Evolutionary conservation across 257 asterid genomes (phyloP).

Genomic region (Fraxinus cuspidata): DNA sequence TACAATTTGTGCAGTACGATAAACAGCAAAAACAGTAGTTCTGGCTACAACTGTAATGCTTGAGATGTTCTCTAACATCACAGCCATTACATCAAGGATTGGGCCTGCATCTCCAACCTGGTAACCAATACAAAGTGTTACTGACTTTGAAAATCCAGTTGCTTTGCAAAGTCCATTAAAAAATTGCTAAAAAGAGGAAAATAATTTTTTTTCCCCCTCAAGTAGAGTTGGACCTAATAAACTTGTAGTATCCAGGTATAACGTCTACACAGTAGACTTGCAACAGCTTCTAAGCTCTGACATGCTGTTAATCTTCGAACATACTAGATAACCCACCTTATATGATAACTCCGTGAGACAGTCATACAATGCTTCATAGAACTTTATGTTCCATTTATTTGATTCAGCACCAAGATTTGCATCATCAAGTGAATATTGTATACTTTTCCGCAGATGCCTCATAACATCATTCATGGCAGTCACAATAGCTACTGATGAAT

Average conservation of each 20-base stretch:
- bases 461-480: constrained; percentile 86
- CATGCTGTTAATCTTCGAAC: neutral
- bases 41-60: constrained; percentile 79
- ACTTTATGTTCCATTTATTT: constrained; percentile 69
- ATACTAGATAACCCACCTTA: constrained; percentile 49
- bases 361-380: constrained; percentile 79
- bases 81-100: constrained; percentile 89
- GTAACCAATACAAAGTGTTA: constrained; percentile 26
- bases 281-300: neutral
- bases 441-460: constrained; percentile 93
- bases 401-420: constrained; percentile 69
- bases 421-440: constrained; percentile 79
- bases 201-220: neutral
- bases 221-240: neutral
- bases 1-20: constrained; percentile 78
- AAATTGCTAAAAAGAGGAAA: constrained; percentile 1
- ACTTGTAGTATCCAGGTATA: neutral
- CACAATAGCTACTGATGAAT: constrained; percentile 75
- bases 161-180: neutral
- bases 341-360: constrained; percentile 77
- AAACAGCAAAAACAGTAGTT: constrained; percentile 74
- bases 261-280: neutral
- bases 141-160: neutral
- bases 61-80: constrained; percentile 83
- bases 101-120: constrained; percentile 96